These are phyloP conservation scores for Neoscytalidium dimidiatum DNA, from an alignment of 2,329 filamentous ascomycete genomes.

Conservation along the genomic window DNA sequence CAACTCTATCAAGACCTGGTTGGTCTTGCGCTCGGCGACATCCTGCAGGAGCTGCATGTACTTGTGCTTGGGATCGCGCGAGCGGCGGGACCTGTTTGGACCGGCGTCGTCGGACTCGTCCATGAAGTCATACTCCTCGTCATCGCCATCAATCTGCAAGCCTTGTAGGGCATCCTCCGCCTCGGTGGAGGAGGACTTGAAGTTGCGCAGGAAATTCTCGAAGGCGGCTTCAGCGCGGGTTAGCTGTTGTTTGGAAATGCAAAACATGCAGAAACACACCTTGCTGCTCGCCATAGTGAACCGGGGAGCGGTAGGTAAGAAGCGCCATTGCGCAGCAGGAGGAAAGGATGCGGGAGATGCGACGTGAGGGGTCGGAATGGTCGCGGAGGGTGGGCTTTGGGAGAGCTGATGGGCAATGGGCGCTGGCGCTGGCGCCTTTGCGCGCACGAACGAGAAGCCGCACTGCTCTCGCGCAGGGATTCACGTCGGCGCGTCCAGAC, in stretches of 20 bases:
- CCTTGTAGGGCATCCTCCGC: conserved; percentile 81
- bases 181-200: conserved; percentile 75
- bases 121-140: conserved; percentile 94
- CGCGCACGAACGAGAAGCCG: conserved; percentile 7
- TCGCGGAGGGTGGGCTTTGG: background rate
- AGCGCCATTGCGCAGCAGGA: conserved; percentile 71
- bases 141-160: conserved; percentile 85
- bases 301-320: conserved; percentile 72
- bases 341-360: background rate
- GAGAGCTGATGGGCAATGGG: background rate
- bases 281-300: conserved; percentile 87
- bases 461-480: background rate
- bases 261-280: conserved; percentile 52
- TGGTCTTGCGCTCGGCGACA: conserved; percentile 74
- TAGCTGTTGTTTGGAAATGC: conserved; percentile 27
- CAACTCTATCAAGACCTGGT: conserved; percentile 82
- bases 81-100: conserved; percentile 46
- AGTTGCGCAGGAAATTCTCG: conserved; percentile 82
- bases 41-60: conserved; percentile 88
- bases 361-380: background rate
- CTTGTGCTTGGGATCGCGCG: conserved; percentile 67
- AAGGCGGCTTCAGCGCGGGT: conserved; percentile 65
- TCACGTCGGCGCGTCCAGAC: conserved; percentile 9
- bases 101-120: conserved; percentile 70
- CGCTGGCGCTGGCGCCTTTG: conserved; percentile 7